Percentiles rank a stretch among this genome's conserved stretches.
phyloP scores from a whole-genome alignment of 129 eudicot species.

The Smallanthus sonchifolius region DNA sequence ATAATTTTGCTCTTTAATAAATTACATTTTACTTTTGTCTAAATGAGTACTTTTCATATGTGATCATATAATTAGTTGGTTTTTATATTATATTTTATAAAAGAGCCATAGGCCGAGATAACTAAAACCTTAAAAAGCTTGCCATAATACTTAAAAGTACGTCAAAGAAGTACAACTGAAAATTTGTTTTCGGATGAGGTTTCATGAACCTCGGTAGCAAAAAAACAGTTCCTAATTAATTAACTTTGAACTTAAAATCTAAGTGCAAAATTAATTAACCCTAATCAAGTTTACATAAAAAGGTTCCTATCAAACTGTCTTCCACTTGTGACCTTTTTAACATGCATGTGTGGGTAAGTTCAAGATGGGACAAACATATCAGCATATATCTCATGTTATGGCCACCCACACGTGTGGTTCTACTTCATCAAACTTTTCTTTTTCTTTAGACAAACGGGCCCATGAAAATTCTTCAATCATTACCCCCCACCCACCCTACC shows the following conservation, averaged over 20 bases:
- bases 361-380: conserved; percentile 43
- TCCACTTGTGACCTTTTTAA: conserved; percentile 12
- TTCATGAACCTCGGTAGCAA: background rate
- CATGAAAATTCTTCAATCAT: conserved; percentile 22
- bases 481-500: background rate
- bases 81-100: background rate
- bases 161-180: no score
- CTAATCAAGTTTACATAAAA: conserved; percentile 18
- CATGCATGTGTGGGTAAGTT: conserved; percentile 15
- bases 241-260: background rate
- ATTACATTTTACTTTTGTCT: background rate
- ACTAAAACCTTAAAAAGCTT: no score
- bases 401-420: conserved; percentile 65
- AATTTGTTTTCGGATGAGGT: no score
- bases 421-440: conserved; percentile 25
- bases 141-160: no score
- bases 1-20: background rate
- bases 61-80: background rate
- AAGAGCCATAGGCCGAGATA: no score
- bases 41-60: background rate
- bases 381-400: conserved; percentile 29
- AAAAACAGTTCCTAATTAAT: background rate
- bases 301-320: background rate
- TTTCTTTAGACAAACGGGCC: conserved; percentile 25
- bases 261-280: background rate